Conservation (phyloP, 2,329 filamentous ascomycete species). For the Neofusicoccum umdonicola region DNA sequence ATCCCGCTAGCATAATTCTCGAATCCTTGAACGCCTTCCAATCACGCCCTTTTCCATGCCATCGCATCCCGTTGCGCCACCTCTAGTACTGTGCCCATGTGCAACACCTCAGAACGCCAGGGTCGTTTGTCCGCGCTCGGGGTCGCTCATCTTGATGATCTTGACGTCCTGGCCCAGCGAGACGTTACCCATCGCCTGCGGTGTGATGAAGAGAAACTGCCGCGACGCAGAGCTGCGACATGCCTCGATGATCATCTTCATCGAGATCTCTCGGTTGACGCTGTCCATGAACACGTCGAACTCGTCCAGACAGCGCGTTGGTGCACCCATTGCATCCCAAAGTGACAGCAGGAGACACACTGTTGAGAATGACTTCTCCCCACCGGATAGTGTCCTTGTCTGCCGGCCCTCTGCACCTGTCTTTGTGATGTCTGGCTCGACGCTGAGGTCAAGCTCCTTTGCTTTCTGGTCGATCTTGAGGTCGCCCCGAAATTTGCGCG, state of each 20-base stretch:
- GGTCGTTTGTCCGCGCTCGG: conserved; percentile 50
- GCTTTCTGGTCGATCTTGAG: conserved; percentile 73
- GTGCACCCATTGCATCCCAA: conserved; percentile 98
- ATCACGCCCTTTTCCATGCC: background rate
- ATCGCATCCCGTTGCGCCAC: background rate
- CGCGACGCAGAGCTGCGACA: conserved; percentile 83
- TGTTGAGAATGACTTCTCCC: conserved; percentile 96
- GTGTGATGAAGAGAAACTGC: conserved; percentile 95
- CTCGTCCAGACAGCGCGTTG: conserved; percentile 91
- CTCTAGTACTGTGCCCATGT: background rate
- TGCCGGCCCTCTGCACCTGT: conserved; percentile 69
- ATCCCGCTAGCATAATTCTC: background rate
- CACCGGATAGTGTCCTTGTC: conserved; percentile 89
- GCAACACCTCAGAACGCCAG: conserved; percentile 29
- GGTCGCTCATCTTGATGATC: conserved; percentile 64
- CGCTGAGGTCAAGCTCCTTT: conserved; percentile 73
- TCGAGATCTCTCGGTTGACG: conserved; percentile 89
- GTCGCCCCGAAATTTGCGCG: conserved; percentile 82
- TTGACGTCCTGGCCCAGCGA: conserved; percentile 68
- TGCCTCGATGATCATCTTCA: conserved; percentile 86
- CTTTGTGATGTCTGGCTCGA: conserved; percentile 68
- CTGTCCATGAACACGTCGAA: conserved; percentile 99
- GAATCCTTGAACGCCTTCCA: background rate
- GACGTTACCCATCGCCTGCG: conserved; percentile 70
- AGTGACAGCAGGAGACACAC: conserved; percentile 89